Percentiles rank a stretch among this genome's conserved stretches.
phyloP scores from a whole-genome alignment of 2,329 filamentous ascomycete species.

The Grosmannia serpens region DNA sequence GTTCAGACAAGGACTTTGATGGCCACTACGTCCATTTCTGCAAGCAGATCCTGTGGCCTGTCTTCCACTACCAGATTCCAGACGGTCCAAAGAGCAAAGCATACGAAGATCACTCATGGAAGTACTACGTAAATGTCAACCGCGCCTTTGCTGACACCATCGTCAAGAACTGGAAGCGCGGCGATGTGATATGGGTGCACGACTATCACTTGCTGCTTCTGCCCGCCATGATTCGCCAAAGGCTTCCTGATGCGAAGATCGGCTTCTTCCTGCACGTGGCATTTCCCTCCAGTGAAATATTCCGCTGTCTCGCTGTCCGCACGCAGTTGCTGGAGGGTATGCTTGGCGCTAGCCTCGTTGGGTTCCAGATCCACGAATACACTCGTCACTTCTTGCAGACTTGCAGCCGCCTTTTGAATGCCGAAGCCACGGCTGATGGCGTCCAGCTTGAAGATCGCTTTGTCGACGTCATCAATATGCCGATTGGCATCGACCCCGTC shows the following conservation, averaged over 20 bases:
- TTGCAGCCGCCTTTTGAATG: conserved; percentile 80
- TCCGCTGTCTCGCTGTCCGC: conserved; percentile 78
- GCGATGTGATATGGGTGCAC: conserved; percentile 88
- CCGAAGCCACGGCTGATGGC: conserved; percentile 80
- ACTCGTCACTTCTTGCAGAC: conserved; percentile 91
- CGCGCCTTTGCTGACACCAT: conserved; percentile 88
- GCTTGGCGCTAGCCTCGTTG: conserved; percentile 82
- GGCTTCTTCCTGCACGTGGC: conserved; percentile 93
- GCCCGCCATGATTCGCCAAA: conserved; percentile 78
- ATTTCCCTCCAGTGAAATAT: conserved; percentile 93
- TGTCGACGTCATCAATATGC: conserved; percentile 72
- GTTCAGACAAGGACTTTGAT: conserved; percentile 84
- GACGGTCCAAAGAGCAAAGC: conserved; percentile 98
- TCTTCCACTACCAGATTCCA: conserved; percentile 96
- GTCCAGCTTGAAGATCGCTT: conserved; percentile 88
- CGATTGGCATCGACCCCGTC: conserved; percentile 84
- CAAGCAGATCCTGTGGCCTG: conserved; percentile 95
- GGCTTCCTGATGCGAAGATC: conserved; percentile 85
- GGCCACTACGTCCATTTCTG: conserved; percentile 93
- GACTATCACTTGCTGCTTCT: conserved; percentile 91
- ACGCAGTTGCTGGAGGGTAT: conserved; percentile 85
- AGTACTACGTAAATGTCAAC: conserved; percentile 87
- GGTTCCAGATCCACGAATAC: conserved; percentile 91
- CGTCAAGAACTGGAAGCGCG: conserved; percentile 82
- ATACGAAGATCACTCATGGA: conserved; percentile 93